Evolutionary conservation across 495 filamentous ascomycete genomes (phyloP).

Genomic region (Talaromyces borbonicus): DNA sequence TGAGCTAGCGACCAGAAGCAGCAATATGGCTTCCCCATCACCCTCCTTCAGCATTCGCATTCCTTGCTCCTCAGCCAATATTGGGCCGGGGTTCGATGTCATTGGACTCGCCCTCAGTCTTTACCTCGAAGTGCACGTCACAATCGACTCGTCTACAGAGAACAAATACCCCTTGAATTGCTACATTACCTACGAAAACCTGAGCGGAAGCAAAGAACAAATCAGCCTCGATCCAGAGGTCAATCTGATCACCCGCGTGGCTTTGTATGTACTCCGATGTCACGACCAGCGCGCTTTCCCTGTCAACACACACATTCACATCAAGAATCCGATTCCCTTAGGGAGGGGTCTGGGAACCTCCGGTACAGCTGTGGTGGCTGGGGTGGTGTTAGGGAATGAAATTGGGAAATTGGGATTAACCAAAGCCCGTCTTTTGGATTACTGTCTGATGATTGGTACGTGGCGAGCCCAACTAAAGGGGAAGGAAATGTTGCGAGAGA

Average conservation of each 20-base stretch:
- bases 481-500: too few species aligned
- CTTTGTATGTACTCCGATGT: conserved; percentile 86
- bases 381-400: conserved; percentile 83
- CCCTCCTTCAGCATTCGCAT: conserved; percentile 52
- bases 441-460: conserved; percentile 82
- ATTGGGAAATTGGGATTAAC: conserved; percentile 70
- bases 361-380: conserved; percentile 88
- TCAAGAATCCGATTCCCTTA: conserved; percentile 86
- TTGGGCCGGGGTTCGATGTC: conserved; percentile 94
- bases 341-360: conserved; percentile 86
- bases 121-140: conserved; percentile 76
- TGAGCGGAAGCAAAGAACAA: conserved; percentile 59
- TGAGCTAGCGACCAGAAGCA: too few species aligned
- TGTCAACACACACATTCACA: conserved; percentile 75
- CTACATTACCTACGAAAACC: conserved; percentile 77
- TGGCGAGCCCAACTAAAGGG: too few species aligned
- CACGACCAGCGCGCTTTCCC: conserved; percentile 78
- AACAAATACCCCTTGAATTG: conserved; percentile 65
- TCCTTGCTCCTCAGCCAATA: conserved; percentile 91
- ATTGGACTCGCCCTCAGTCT: conserved; percentile 88
- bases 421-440: conserved; percentile 82
- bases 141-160: conserved; percentile 40
- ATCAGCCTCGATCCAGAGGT: conserved; percentile 68
- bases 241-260: conserved; percentile 86
- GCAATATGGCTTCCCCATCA: conserved; percentile 11